Base-by-base conservation (phyloP, 2,329 filamentous ascomycete species). In the Ophiosphaerella narmari region DNA sequence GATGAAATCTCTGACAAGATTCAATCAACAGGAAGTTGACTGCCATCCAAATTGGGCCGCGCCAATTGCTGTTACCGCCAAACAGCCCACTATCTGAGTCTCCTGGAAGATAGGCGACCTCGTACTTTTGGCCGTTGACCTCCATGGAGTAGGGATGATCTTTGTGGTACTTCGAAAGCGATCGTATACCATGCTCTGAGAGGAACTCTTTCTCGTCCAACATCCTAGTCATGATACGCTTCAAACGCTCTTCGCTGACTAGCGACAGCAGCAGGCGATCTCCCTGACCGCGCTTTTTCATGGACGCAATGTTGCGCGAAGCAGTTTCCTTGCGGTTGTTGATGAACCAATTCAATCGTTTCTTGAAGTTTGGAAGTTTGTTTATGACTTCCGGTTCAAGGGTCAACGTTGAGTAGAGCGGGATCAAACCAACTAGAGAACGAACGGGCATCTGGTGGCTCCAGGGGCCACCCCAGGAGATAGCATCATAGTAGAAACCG, bases 401-500 rank as follows among this genome's bases (percentile, higher is more conserved):
- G 0, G 94, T 97, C 54, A 95, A 79, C 2, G 92, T 95, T 6
- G 91, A 91, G 69, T 95, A 97, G 9, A 97, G 83, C 1, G 93
- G 93, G 57, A 97, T 97, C 50, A 97, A 79, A 9, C 94, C 93
- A 44, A 97, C 93, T 7, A 97, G 83, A 13, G 93, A 97, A 50
- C 91, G 83, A 44, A 97, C 90, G 1, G 91, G 92, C 67, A 97
- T 83, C 74, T 97, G 92, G 67, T 97, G 90, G 45, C 90, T 90
- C 87, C 88, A 96, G 7, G 92, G 92, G 7, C 91, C 91, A 42
- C 93, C 93, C 85, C 91, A 97, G 1, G 92, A 95, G 58, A 97
- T 97, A 23, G 93, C 93, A 76, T 97, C 93, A 70, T 97, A 97
- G 81, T 97, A 97, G 80, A 97, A 97, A 48, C 90, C 91, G 73